Percentiles rank a stretch among this genome's conserved stretches.
Evolutionary conservation across 148 eudicot genomes (phyloP).

Genomic region (Rhododendron henanense): DNA sequence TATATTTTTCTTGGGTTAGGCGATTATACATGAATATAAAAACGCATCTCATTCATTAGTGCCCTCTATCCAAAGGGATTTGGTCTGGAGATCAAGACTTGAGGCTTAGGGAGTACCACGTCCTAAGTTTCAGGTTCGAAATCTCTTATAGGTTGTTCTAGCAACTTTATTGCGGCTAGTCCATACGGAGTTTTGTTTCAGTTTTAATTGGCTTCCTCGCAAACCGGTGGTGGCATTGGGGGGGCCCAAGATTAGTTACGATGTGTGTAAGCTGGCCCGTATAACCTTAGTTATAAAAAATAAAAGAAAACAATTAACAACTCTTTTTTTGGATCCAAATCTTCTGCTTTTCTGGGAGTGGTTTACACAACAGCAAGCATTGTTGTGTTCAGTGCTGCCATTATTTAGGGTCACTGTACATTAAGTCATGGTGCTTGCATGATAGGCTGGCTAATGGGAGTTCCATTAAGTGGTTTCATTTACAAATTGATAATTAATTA

Average conservation of each 20-base stretch:
- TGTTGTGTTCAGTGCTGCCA: background rate
- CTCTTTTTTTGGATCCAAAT: background rate
- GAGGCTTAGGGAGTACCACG: too few relatives aligned
- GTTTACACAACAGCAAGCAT: constrained; percentile 11
- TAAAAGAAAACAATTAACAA: background rate
- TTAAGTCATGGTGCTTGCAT: background rate
- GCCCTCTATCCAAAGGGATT: too few relatives aligned
- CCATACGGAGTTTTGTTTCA: too few relatives aligned
- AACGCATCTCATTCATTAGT: background rate
- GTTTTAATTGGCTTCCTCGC: too few relatives aligned
- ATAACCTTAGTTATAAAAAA: too few relatives aligned
- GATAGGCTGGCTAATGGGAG: background rate
- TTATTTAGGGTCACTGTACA: background rate
- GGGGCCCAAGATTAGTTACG: too few relatives aligned
- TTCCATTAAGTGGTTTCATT: background rate
- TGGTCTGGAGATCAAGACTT: too few relatives aligned
- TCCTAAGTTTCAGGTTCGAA: too few relatives aligned
- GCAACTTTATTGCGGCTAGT: too few relatives aligned
- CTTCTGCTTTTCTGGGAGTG: background rate
- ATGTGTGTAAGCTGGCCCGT: too few relatives aligned
- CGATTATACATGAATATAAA: background rate
- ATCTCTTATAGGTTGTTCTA: too few relatives aligned
- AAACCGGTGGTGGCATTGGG: too few relatives aligned
- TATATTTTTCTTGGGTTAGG: background rate
- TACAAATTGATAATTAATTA: background rate